Evolutionary conservation across 495 filamentous ascomycete species (phyloP), one percentile per base, ranked within the genome.

Genomic region (Choiromyces venosus): DNA sequence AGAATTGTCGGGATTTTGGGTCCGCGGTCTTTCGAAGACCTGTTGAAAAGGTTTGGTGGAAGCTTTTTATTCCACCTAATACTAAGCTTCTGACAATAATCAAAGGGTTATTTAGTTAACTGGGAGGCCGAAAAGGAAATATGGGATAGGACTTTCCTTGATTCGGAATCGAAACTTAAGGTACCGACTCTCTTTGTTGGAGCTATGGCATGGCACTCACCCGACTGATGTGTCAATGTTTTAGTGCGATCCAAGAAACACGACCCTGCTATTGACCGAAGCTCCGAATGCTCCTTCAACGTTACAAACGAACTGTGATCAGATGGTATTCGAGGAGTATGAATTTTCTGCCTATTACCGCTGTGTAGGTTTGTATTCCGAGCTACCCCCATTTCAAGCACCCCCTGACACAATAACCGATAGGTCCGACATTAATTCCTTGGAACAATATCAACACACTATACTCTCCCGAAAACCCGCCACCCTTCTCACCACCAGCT

Each of bases 261-360:
- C 93, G 12, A 89, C 91, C 29, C 83, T 99, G 38, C 80, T 99
- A 1, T 87, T 99, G 38, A 89, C 93, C 35, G 95, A 99, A 82
- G 91, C 93, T 40, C 91, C 96, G n/a, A 98, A 97, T 82, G 89
- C 91, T 4, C 86, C 94, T 65, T 88, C 89, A 5, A 84, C 87
- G 14, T 83, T 99, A 69, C 94, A 97, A 83, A 88, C 87, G 25
- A 93, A 97, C 80, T 92, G 92, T 72, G 95, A 98, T 81, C 93
- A 99, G 85, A 92, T 99, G 81, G 88, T 97, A 0, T 98, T 98
- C 85, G 95, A 99, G 81, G 94, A 98, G 81, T 98, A 93, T 85
- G 93, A 92, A n/a, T 98, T 98, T 83, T 88, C 91, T 25, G 89
- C 89, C 66, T 97, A 96, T 82, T 90, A 89, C 71, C 87, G 95